These are phyloP conservation scores for Arbutus unedo DNA, from an alignment of 148 eudicot species.

Conservation along the genomic window DNA sequence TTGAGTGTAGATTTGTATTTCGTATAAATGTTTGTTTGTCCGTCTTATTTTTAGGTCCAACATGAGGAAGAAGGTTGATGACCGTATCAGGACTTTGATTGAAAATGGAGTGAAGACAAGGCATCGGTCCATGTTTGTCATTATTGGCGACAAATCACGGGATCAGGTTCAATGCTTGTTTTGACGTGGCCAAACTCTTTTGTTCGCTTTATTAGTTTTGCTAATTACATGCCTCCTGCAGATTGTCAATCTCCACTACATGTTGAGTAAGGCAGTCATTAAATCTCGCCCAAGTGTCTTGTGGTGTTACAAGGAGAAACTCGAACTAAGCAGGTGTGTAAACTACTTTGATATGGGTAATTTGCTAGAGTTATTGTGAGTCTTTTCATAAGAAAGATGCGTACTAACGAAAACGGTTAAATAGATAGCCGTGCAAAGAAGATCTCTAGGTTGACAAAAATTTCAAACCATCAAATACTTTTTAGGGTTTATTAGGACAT, in stretches of 20 bases:
- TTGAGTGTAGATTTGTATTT: not conserved
- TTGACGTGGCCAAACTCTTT: not conserved
- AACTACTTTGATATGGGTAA: not conserved
- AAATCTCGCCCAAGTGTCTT: conserved; percentile 68
- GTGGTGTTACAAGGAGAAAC: conserved; percentile 85
- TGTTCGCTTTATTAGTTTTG: not conserved
- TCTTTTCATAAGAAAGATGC: not conserved
- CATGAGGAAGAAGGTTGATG: conserved; percentile 85
- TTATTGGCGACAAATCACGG: conserved; percentile 76
- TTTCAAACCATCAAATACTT: not conserved
- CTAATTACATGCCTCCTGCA: conserved; percentile 19
- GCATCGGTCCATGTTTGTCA: conserved; percentile 72
- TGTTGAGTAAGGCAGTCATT: conserved; percentile 50
- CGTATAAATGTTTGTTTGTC: not conserved
- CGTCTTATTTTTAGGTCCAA: conserved; percentile 16
- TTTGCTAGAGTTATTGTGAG: not conserved
- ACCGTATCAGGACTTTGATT: conserved; percentile 72
- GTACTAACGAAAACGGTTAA: not conserved
- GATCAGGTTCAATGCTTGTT: conserved; percentile 38
- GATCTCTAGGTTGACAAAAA: not conserved
- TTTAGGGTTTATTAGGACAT: not conserved
- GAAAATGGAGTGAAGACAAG: conserved; percentile 79
- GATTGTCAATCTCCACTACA: conserved; percentile 75
- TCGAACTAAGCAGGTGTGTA: conserved; percentile 52
- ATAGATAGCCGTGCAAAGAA: not conserved